A percentile compares a stretch with the other conserved stretches of the same genome.
Conservation (phyloP, 257 asterid genomes). For the Lycium ferocissimum region DNA sequence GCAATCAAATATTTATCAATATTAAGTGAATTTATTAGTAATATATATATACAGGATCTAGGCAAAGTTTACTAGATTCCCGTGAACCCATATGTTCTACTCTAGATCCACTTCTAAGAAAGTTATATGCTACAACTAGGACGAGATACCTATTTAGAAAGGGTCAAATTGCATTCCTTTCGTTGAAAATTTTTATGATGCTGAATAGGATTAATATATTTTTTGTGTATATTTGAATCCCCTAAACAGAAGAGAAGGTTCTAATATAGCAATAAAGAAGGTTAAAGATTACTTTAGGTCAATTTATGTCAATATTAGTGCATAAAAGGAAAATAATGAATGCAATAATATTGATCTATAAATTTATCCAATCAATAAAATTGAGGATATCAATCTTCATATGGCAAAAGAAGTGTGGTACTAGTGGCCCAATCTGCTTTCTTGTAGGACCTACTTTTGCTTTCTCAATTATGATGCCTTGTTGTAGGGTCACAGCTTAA, state of each 20-base stretch:
- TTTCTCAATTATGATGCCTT: not conserved
- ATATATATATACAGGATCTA: too few species aligned
- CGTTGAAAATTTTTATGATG: not conserved
- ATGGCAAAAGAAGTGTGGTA: not conserved
- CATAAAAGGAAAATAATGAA: not conserved
- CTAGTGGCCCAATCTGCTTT: not conserved
- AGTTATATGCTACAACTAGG: not conserved
- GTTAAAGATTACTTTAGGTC: not conserved
- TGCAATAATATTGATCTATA: not conserved
- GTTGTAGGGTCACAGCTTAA: not conserved
- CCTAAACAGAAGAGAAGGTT: not conserved
- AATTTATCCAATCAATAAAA: not conserved
- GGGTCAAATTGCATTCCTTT: not conserved
- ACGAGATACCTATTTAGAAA: not conserved
- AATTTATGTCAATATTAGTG: too few species aligned
- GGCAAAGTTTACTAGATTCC: too few species aligned
- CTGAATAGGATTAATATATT: not conserved
- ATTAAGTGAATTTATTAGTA: too few species aligned
- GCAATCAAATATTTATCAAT: too few species aligned
- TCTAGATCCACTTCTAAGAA: too few species aligned
- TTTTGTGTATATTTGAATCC: too few species aligned
- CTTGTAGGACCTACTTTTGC: not conserved
- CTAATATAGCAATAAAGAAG: not conserved
- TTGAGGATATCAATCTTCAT: not conserved
- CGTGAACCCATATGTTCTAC: too few species aligned